Evolutionary conservation across 441 rosid genomes (phyloP).

Genomic region (Bruguiera hainesii): DNA sequence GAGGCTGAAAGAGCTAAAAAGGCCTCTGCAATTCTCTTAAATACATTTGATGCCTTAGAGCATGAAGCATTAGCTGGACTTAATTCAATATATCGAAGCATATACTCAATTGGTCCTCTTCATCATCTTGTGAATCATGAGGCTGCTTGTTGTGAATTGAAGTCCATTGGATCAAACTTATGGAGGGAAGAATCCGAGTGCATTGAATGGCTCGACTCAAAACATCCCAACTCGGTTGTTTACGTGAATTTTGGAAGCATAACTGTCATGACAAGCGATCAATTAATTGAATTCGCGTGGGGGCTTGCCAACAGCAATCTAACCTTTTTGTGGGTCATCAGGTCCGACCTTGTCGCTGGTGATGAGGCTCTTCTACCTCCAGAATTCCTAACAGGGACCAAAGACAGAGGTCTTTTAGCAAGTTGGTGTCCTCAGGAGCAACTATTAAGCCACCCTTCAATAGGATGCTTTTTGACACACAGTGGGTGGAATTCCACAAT

Average conservation of each 20-base stretch:
- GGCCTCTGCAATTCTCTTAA: conserved; percentile 22
- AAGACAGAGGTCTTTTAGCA: conserved; percentile 35
- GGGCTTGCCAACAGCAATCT: conserved; percentile 48
- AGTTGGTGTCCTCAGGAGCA: conserved; percentile 56
- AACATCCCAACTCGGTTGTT: conserved; percentile 36
- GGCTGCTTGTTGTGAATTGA: conserved; percentile 11
- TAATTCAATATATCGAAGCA: conserved; percentile 17
- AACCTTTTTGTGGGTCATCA: conserved; percentile 46
- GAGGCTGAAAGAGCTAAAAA: conserved; percentile 13
- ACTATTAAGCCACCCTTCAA: conserved; percentile 42
- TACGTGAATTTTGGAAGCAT: conserved; percentile 59
- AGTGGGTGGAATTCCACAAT: conserved; percentile 60
- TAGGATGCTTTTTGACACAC: conserved; percentile 51
- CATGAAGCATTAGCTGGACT: conserved; percentile 5
- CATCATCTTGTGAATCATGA: conserved; percentile 24
- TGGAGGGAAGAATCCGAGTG: conserved; percentile 47
- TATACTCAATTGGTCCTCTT: conserved; percentile 41
- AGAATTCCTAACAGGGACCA: conserved; percentile 37
- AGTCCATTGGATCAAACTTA: conserved; percentile 33
- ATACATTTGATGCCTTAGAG: conserved; percentile 25
- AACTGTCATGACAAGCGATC: conserved; percentile 37
- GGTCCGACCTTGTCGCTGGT: conserved; percentile 46
- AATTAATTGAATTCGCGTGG: conserved; percentile 50
- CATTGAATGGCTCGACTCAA: conserved; percentile 45
- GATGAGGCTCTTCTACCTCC: conserved; percentile 38